These are phyloP conservation scores for Epichloe aotearoae DNA, from an alignment of 2,329 filamentous ascomycete species.

Conservation along the genomic window DNA sequence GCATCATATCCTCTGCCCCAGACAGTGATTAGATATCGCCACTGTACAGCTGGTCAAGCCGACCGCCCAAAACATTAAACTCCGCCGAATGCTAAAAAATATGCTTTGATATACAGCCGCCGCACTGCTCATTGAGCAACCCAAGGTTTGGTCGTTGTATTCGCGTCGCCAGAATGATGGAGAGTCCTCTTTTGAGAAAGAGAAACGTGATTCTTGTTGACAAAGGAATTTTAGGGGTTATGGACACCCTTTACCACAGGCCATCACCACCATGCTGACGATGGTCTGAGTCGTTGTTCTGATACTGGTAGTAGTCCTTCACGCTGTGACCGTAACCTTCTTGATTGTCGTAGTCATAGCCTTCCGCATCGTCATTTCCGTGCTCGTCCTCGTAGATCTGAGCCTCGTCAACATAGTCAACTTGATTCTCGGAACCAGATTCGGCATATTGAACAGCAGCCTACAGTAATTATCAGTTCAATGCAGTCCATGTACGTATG, in stretches of 20 bases:
- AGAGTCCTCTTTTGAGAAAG: slow-evolving; percentile 1
- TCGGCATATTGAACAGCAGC: slow-evolving; percentile 34
- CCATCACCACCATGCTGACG: slow-evolving; percentile 23
- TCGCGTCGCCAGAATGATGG: slow-evolving; percentile 2
- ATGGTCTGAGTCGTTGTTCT: slow-evolving; percentile 19
- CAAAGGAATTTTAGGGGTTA: slow-evolving; percentile 2
- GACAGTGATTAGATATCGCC: slow-evolving; percentile 1
- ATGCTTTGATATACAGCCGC: slow-evolving; percentile 12
- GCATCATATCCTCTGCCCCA: not conserved
- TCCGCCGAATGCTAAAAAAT: slow-evolving; percentile 22
- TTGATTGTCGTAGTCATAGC: slow-evolving; percentile 25
- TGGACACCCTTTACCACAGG: slow-evolving; percentile 27
- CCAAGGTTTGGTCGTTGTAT: slow-evolving; percentile 4
- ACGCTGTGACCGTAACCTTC: slow-evolving; percentile 25
- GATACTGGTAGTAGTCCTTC: slow-evolving; percentile 30
- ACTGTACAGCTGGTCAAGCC: slow-evolving; percentile 13
- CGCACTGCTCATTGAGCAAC: not conserved
- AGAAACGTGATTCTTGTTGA: slow-evolving; percentile 5
- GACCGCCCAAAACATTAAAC: slow-evolving; percentile 16
- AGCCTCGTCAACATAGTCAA: slow-evolving; percentile 38
- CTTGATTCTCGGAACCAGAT: slow-evolving; percentile 26
- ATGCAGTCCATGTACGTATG: slow-evolving; percentile 4
- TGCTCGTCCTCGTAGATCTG: slow-evolving; percentile 42
- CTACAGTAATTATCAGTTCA: slow-evolving; percentile 13
- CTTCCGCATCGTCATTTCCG: slow-evolving; percentile 24